Percentiles rank a stretch among this genome's conserved stretches.
Conservation (phyloP, 1,284 basidiomycete genomes). For the Microbotryum intermedium region DNA sequence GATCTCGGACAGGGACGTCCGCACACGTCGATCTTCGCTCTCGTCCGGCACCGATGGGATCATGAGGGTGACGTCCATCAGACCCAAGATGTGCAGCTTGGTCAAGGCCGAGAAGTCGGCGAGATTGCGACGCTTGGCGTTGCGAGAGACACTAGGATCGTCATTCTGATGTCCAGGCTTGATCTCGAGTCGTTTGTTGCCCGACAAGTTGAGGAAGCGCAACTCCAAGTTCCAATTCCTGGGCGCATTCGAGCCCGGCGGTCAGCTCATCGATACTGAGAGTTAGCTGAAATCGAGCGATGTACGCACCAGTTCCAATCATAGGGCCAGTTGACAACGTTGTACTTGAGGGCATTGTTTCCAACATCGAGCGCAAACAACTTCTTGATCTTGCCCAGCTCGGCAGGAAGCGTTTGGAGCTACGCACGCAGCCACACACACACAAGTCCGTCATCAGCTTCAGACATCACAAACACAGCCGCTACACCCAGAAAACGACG, state of each 20-base stretch:
- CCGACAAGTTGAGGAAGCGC: conserved; percentile 79
- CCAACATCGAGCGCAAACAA: conserved; percentile 85
- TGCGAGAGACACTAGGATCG: conserved; percentile 34
- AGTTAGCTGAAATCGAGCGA: neutral
- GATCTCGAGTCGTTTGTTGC: conserved; percentile 81
- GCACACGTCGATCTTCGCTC: conserved; percentile 78
- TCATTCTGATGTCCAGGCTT: conserved; percentile 49
- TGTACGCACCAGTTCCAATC: conserved; percentile 93
- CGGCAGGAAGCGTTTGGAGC: conserved; percentile 82
- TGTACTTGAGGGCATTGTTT: conserved; percentile 91
- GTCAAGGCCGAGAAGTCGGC: conserved; percentile 80
- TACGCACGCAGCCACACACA: neutral
- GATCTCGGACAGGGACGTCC: conserved; percentile 83
- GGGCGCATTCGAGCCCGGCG: conserved; percentile 1
- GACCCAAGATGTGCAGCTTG: conserved; percentile 76
- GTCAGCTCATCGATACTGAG: conserved; percentile 5
- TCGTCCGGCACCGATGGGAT: conserved; percentile 81
- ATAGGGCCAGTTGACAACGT: conserved; percentile 97
- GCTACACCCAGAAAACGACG: neutral
- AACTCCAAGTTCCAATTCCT: conserved; percentile 96
- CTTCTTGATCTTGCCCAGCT: conserved; percentile 72
- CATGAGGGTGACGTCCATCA: conserved; percentile 95
- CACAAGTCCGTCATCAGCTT: neutral
- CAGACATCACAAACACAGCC: neutral
- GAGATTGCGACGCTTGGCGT: conserved; percentile 46